Conservation (phyloP, 768 basidiomycete species). For the Pulveroboletus sp. region DNA sequence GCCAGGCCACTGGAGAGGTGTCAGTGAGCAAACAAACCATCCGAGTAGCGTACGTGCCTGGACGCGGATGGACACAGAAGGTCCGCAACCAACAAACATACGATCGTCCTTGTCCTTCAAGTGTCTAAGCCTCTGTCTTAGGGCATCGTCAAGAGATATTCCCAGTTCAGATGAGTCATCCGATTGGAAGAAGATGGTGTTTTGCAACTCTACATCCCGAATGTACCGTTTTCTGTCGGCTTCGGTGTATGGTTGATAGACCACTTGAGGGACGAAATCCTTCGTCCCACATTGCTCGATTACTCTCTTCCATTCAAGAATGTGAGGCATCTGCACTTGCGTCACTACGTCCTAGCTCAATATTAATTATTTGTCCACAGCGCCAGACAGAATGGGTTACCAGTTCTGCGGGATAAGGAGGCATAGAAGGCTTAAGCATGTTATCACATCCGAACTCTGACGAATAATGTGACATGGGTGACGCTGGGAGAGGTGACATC, state of each 20-base stretch:
- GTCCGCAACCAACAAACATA: conserved; percentile 72
- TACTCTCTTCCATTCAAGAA: conserved; percentile 26
- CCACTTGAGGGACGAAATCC: conserved; percentile 64
- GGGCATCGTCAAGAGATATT: conserved; percentile 60
- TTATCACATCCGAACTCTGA: conserved; percentile 1
- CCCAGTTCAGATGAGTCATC: conserved; percentile 56
- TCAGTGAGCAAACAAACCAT: neutral
- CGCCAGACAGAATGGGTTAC: conserved; percentile 10
- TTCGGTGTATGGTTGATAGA: conserved; percentile 75
- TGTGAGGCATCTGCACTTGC: conserved; percentile 22
- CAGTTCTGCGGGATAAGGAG: neutral
- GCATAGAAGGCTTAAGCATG: neutral
- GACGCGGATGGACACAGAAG: conserved; percentile 76
- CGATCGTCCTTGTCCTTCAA: conserved; percentile 57
- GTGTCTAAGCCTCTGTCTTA: conserved; percentile 56
- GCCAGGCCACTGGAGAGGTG: conserved; percentile 65
- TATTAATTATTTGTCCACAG: neutral
- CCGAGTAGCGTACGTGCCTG: conserved; percentile 46
- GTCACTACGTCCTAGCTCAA: conserved; percentile 21
- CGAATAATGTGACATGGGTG: conserved; percentile 12
- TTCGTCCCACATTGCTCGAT: conserved; percentile 27
- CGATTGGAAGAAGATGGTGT: conserved; percentile 62
- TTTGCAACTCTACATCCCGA: conserved; percentile 61
- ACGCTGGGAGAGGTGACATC: conserved; percentile 4
- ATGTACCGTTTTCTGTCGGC: conserved; percentile 78